Conservation (phyloP, 2,329 filamentous ascomycete species). For the Epichloe uncinata region DNA sequence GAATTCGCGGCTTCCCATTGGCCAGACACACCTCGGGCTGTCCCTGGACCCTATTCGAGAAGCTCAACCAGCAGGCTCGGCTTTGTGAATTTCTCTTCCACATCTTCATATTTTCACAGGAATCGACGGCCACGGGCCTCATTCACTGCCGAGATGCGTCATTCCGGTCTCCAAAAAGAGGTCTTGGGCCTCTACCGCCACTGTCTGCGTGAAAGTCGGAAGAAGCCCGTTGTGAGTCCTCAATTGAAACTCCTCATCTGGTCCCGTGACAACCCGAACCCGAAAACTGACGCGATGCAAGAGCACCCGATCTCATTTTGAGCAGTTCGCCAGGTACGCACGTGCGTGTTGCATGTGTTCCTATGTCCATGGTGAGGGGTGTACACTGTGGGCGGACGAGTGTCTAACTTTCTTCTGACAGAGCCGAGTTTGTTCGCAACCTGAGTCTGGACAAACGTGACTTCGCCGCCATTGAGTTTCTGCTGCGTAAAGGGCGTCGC, state of each 20-base stretch:
- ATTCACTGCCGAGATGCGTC: conserved; percentile 10
- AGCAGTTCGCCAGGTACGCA: conserved; percentile 47
- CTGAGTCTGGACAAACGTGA: conserved; percentile 63
- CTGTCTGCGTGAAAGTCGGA: conserved; percentile 68
- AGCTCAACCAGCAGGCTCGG: neutral
- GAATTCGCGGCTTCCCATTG: neutral
- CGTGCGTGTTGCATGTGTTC: conserved; percentile 1
- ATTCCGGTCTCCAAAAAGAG: conserved; percentile 6
- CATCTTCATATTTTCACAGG: neutral
- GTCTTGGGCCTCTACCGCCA: conserved; percentile 52
- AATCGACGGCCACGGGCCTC: neutral
- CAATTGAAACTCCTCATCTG: neutral
- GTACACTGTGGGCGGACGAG: too few species aligned
- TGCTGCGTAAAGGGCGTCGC: conserved; percentile 66
- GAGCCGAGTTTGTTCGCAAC: conserved; percentile 60
- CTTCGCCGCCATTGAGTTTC: conserved; percentile 73
- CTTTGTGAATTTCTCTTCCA: neutral
- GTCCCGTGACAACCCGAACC: neutral
- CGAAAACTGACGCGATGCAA: conserved; percentile 1
- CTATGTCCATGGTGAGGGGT: neutral
- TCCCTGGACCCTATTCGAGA: too few species aligned
- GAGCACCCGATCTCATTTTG: conserved; percentile 37
- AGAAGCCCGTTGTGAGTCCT: conserved; percentile 56
- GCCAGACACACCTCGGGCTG: neutral
- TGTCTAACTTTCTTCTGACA: neutral